phyloP scores from a whole-genome alignment of 805 yeast species.

The Nakazawaea populi region DNA sequence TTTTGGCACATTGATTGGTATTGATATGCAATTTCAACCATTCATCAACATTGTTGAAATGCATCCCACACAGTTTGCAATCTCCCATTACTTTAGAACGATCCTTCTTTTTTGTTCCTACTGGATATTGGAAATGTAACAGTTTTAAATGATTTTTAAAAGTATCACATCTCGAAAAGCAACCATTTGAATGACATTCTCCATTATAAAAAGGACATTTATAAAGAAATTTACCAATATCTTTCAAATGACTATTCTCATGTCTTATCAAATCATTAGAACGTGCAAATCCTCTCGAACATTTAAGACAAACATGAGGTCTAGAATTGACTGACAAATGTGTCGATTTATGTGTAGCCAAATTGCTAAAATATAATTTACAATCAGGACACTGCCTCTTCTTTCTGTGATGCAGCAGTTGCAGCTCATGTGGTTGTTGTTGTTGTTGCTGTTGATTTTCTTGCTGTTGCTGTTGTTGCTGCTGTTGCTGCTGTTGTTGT shows the following conservation, averaged over 20 bases:
- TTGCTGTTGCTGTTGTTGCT: constrained; percentile 2
- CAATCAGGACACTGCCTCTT: constrained; percentile 32
- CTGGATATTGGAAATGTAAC: constrained; percentile 82
- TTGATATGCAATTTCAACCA: constrained; percentile 80
- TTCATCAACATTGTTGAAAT: constrained; percentile 63
- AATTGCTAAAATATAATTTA: constrained; percentile 56
- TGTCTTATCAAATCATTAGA: constrained; percentile 85
- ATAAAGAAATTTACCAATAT: constrained; percentile 60
- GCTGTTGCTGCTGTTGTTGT: constrained; percentile 10
- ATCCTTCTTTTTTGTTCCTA: constrained; percentile 76
- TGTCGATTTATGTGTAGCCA: constrained; percentile 79
- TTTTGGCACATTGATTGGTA: constrained; percentile 29
- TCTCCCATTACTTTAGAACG: constrained; percentile 62
- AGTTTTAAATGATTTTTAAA: constrained; percentile 89
- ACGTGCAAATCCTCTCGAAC: constrained; percentile 82
- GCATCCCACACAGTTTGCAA: constrained; percentile 70
- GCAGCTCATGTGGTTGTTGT: not conserved
- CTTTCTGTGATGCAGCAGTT: constrained; percentile 18
- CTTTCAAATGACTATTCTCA: constrained; percentile 80
- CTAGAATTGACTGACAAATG: constrained; percentile 67
- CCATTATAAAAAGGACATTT: constrained; percentile 65
- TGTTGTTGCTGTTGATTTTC: constrained; percentile 1
- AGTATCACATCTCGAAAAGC: constrained; percentile 86
- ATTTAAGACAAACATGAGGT: constrained; percentile 73
- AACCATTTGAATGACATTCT: constrained; percentile 74